Percentiles rank a stretch among this genome's conserved stretches.
Evolutionary conservation across 2,329 filamentous ascomycete genomes (phyloP).

Genomic region (Lasiodiplodia hormozganensis): DNA sequence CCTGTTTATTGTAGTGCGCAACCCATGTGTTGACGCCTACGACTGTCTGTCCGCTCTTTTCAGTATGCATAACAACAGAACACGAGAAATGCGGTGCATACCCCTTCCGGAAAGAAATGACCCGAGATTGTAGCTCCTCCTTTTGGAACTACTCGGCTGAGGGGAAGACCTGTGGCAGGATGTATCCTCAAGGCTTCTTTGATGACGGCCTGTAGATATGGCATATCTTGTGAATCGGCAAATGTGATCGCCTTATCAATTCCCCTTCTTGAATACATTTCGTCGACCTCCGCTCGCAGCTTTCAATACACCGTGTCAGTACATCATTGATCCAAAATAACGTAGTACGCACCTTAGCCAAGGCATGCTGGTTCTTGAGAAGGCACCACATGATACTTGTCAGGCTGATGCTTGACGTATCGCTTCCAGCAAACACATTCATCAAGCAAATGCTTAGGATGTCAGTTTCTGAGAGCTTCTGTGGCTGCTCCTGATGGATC

Average conservation of each 20-base stretch:
- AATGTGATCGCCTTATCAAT: neutral
- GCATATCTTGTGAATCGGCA: constrained; percentile 32
- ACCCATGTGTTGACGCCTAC: constrained; percentile 49
- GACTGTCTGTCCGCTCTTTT: constrained; percentile 34
- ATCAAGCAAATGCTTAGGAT: constrained; percentile 37
- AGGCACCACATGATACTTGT: constrained; percentile 55
- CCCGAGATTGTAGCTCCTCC: constrained; percentile 37
- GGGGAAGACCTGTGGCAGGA: constrained; percentile 9
- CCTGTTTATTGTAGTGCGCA: constrained; percentile 44
- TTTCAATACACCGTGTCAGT: neutral
- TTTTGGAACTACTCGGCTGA: constrained; percentile 39
- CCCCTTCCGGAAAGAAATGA: constrained; percentile 34
- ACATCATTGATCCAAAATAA: too few relatives aligned
- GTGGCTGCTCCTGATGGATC: constrained; percentile 51
- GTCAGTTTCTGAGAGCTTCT: constrained; percentile 51
- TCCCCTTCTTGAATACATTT: neutral
- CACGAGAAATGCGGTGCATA: constrained; percentile 37
- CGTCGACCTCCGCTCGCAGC: constrained; percentile 2
- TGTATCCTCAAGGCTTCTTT: constrained; percentile 47
- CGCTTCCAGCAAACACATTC: constrained; percentile 50
- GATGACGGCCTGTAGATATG: constrained; percentile 45
- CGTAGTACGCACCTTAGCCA: constrained; percentile 30
- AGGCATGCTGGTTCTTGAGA: constrained; percentile 42
- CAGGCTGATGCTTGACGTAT: constrained; percentile 59
- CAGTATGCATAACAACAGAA: constrained; percentile 30